phyloP scores from a whole-genome alignment of 331 rosid genomes.

The Spiraea crenata region DNA sequence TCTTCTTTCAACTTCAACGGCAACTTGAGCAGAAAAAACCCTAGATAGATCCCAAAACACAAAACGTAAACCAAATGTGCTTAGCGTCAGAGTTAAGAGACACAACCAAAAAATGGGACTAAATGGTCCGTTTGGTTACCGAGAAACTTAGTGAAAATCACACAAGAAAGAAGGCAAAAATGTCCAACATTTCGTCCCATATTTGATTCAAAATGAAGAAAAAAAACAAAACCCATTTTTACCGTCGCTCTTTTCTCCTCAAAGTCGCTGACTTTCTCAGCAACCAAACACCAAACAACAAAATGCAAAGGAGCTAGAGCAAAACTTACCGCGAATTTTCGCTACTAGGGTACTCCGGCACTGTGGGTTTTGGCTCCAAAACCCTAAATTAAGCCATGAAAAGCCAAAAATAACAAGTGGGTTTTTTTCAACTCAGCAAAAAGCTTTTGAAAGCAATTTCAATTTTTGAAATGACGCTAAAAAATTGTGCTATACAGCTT shows the following conservation, averaged over 20 bases:
- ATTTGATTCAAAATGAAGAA: background rate
- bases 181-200: background rate
- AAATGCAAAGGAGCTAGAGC: constrained; percentile 10
- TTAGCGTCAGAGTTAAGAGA: background rate
- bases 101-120: background rate
- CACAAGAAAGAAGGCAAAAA: background rate
- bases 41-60: constrained; percentile 1
- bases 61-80: background rate
- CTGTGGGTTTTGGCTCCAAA: constrained; percentile 8
- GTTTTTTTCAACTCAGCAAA: constrained; percentile 10
- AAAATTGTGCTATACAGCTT: background rate
- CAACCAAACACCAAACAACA: background rate
- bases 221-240: background rate
- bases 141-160: constrained; percentile 7
- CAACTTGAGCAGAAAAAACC: constrained; percentile 6
- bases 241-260: background rate
- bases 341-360: constrained; percentile 3
- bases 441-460: background rate
- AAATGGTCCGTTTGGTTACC: constrained; percentile 1
- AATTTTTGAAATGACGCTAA: background rate
- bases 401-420: background rate
- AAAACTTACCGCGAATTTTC: constrained; percentile 3
- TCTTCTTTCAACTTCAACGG: constrained; percentile 9
- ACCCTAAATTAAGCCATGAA: constrained; percentile 19
- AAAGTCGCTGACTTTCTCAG: constrained; percentile 7